phyloP scores from a whole-genome alignment of 2,329 filamentous ascomycete species.

The Aspergillus sclerotialis region DNA sequence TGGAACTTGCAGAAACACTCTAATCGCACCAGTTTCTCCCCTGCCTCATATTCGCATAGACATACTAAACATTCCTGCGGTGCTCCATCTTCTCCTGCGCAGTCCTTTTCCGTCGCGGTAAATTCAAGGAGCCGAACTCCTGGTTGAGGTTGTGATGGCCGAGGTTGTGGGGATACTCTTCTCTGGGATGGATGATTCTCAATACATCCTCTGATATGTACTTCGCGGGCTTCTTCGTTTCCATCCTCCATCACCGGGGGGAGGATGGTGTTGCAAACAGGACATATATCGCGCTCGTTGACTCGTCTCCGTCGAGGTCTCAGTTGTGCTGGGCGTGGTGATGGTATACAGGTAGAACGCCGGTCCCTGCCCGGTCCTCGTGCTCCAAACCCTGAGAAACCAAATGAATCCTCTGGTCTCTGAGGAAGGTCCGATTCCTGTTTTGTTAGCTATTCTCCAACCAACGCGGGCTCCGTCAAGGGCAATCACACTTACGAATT shows the following conservation, averaged over 20 bases:
- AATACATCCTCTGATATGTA: conserved; percentile 40
- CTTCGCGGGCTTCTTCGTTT: conserved; percentile 36
- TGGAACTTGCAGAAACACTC: conserved; percentile 61
- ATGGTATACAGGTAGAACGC: too few species aligned
- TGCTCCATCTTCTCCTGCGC: conserved; percentile 46
- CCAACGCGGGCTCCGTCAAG: conserved; percentile 4
- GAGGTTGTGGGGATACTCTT: conserved; percentile 10
- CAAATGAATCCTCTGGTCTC: too few species aligned
- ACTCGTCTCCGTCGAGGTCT: conserved; percentile 20
- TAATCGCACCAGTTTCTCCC: conserved; percentile 52
- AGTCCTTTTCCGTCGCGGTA: conserved; percentile 58
- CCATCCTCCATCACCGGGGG: conserved; percentile 31
- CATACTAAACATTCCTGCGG: conserved; percentile 57
- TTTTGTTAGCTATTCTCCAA: conserved; percentile 10
- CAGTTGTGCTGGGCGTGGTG: too few species aligned
- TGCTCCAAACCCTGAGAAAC: too few species aligned
- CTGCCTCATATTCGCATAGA: conserved; percentile 57
- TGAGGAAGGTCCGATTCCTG: neutral
- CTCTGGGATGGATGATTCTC: conserved; percentile 23
- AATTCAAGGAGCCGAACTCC: conserved; percentile 42
- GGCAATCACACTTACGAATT: too few species aligned
- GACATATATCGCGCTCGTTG: conserved; percentile 40
- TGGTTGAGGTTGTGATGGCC: conserved; percentile 14
- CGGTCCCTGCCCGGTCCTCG: too few species aligned
- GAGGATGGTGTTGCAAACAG: conserved; percentile 37